Evolutionary conservation across 2,329 filamentous ascomycete genomes (phyloP), one percentile per base, ranked within the genome.

Genomic region (Phialemoniopsis sp.): DNA sequence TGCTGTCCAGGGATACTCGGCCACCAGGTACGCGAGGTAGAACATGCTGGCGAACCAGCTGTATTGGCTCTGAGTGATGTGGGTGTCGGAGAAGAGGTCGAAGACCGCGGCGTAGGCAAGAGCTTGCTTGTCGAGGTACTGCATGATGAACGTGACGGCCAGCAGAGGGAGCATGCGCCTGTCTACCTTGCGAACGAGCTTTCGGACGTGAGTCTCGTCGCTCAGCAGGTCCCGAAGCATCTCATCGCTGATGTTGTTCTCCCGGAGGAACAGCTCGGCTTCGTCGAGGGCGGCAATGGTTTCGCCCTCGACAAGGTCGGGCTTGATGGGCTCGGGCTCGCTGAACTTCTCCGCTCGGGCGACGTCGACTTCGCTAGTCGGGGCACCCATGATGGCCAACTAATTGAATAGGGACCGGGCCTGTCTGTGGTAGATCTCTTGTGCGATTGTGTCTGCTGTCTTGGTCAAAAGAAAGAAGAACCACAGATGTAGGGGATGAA

Each of bases 101-200:
- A 78, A 78, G 1, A 5, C 39, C 19, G 12, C n/a, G 15, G 18
- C 42, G 42, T 30, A 42, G 28, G 39, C 39, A 29, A 79, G 56
- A 1, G 73, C 69, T 44, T 72, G 67, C 55, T 79, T 80, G 54
- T 78, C 73, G 48, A 77, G 71, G 43, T 73, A 77, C 45, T 78
- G 74, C 6, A 78, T 57, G 3, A 70, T 54, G 35, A 68, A 75
- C 0, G 70, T 74, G 1, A 66, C 64, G 29, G 63, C 65, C 3
- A 80, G 64, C 6, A 78, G 58, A 1, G 75, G 76, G 44, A 78
- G 60, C 8, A 79, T 47, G 0, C 66, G 51, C 41, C 66, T 57
- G 42, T 78, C 75, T 33, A 79, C 67, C 39, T 68, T 72, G 13
- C 64, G 59, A 18, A 65, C 56, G 7, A 64, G 50, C 10, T 48